These are phyloP conservation scores for Zopfia rhizophila DNA, from an alignment of 2,329 filamentous ascomycete species.

Conservation along the genomic window DNA sequence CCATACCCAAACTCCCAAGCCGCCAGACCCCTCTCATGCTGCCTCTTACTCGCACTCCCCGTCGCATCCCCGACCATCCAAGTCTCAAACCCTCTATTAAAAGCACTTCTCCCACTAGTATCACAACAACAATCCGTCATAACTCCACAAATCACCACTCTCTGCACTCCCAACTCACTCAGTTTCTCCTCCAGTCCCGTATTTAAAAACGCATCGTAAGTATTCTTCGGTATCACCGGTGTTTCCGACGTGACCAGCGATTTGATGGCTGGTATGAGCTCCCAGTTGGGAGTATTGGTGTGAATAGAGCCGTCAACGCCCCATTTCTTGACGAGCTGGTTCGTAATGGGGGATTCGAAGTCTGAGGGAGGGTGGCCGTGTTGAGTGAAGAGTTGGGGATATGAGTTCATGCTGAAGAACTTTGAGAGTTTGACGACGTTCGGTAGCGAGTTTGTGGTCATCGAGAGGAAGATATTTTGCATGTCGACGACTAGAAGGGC, in stretches of 20 bases:
- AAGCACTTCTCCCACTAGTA: constrained; percentile 51
- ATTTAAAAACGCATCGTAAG: constrained; percentile 54
- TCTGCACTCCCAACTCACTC: constrained; percentile 33
- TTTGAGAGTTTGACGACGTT: constrained; percentile 46
- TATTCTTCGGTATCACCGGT: constrained; percentile 50
- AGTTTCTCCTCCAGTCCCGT: constrained; percentile 43
- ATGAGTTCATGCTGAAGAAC: constrained; percentile 34
- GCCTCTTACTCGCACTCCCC: constrained; percentile 45
- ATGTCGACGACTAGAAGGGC: constrained; percentile 56
- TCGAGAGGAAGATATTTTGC: constrained; percentile 51
- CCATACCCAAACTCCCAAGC: constrained; percentile 51
- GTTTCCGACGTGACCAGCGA: constrained; percentile 10
- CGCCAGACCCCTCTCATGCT: constrained; percentile 43
- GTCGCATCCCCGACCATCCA: constrained; percentile 54
- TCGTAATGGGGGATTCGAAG: constrained; percentile 39
- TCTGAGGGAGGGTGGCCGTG: constrained; percentile 51
- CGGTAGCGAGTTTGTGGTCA: constrained; percentile 46
- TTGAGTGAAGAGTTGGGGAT: constrained; percentile 53
- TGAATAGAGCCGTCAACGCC: constrained; percentile 46
- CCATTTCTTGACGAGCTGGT: constrained; percentile 55
- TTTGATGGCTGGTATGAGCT: constrained; percentile 40
- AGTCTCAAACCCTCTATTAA: constrained; percentile 55
- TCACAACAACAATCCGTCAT: constrained; percentile 58
- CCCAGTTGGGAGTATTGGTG: constrained; percentile 42
- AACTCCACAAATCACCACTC: constrained; percentile 53